Evolutionary conservation across 139 green algal species (phyloP), one percentile per base, ranked within the genome.

Genomic region (Spirogloea muscicola): DNA sequence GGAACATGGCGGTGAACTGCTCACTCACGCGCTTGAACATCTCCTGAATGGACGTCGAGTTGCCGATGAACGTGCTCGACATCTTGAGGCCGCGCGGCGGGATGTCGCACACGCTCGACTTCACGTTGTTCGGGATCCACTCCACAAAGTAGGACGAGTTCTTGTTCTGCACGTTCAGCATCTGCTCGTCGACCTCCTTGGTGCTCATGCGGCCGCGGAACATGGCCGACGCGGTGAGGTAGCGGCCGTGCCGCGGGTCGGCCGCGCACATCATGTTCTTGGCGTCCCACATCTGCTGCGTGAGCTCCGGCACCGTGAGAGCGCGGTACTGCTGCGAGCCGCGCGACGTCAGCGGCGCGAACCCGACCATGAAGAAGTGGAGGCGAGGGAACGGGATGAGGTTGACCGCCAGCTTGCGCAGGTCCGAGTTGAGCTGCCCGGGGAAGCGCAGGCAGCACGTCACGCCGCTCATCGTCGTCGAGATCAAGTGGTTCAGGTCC

Each of bases 261-360:
- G 94, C 94, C 18, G 94, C 94, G 83, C 94, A 98, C 94, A 98
- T 98, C 93, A 98, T 98, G 91, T 98, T 98, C 72, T 98, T 98
- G 67, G 93, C 92, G 71, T 98, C 94, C 92, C 93, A 98, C 94
- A 98, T 98, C 88, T 98, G 92, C 91, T 98, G 93, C 39, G 93
- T 97, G 46, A 98, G 87, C 88, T 98, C 93, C n/a, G 93, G 93
- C n/a, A 98, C 93, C 3, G 91, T 96, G 34, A 97, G 85, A 25
- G 89, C 75, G 4, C 84, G n/a, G 70, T 98, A 98, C 84, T 97
- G 93, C 90, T 97, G 93, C 67, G 86, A 93, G 75, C 94, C 94
- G 72, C 94, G 90, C 40, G 86, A 94, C 46, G 94, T 98, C 16
- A 98, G 87, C 5, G 93, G 93, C 3, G 93, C 91, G 84, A 98